Percentiles rank a stretch among this genome's conserved stretches.
Conservation (phyloP, 768 basidiomycete species). For the Collybia mongolica region DNA sequence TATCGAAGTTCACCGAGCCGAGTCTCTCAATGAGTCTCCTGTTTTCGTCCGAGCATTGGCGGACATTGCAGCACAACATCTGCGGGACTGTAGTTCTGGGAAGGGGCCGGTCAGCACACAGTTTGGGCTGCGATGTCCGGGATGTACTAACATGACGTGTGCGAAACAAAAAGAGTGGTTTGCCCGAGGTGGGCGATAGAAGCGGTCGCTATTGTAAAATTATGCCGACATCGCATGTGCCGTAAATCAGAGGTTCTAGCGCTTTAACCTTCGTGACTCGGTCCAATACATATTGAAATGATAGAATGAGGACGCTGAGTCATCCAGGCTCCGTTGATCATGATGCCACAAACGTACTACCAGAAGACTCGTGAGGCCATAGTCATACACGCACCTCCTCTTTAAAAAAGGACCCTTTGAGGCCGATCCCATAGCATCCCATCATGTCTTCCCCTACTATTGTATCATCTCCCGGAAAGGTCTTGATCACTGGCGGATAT, state of each 20-base stretch:
- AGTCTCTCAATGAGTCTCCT: constrained; percentile 92
- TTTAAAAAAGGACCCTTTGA: neutral
- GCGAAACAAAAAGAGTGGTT: constrained; percentile 89
- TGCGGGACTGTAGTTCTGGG: constrained; percentile 60
- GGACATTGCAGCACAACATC: constrained; percentile 82
- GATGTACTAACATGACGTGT: constrained; percentile 89
- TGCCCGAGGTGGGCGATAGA: constrained; percentile 63
- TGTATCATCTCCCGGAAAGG: constrained; percentile 93
- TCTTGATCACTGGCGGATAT: constrained; percentile 93
- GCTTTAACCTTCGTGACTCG: too few relatives aligned
- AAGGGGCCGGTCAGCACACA: constrained; percentile 74
- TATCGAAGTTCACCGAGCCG: constrained; percentile 85
- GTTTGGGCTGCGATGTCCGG: constrained; percentile 87
- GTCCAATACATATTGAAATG: neutral
- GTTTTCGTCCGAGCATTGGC: constrained; percentile 95
- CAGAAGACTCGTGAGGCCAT: neutral
- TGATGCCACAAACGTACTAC: neutral
- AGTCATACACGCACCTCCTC: neutral
- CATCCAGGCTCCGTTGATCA: neutral
- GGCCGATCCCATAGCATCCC: constrained; percentile 7
- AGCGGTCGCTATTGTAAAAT: neutral
- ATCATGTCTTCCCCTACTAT: constrained; percentile 56
- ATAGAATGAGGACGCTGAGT: neutral
- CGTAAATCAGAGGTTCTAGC: constrained; percentile 9
- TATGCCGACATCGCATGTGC: constrained; percentile 4